Evolutionary conservation across 257 asterid genomes (phyloP).

Genomic region (Nemophila menziesii): DNA sequence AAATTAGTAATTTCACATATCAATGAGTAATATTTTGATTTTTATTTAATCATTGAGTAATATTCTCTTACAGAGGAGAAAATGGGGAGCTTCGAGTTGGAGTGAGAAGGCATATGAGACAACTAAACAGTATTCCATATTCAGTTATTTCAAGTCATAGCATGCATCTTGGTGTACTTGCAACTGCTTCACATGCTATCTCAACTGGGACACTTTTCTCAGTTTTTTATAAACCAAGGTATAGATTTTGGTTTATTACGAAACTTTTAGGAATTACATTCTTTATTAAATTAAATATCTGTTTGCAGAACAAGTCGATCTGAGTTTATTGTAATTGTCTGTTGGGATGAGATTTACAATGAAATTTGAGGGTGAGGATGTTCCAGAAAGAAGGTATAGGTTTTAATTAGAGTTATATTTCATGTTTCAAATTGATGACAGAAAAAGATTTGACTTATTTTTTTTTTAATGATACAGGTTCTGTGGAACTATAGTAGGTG

Average conservation of each 20-base stretch:
- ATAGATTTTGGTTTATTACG: too few species aligned
- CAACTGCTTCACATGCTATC: slow-evolving; percentile 95
- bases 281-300: too few species aligned
- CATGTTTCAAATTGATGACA: not conserved
- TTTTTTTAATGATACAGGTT: slow-evolving; percentile 45
- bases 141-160: slow-evolving; percentile 98
- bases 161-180: slow-evolving; percentile 98
- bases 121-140: slow-evolving; percentile 73
- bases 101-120: slow-evolving; percentile 91
- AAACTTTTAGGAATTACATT: too few species aligned
- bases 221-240: slow-evolving; percentile 96
- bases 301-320: slow-evolving; percentile 82
- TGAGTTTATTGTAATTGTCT: slow-evolving; percentile 70
- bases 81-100: slow-evolving; percentile 96
- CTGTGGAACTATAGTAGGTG: slow-evolving; percentile 93
- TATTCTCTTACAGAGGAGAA: slow-evolving; percentile 73
- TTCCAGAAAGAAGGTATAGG: slow-evolving; percentile 84
- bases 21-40: too few species aligned
- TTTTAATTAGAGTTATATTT: not conserved
- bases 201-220: slow-evolving; percentile 75
- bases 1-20: too few species aligned
- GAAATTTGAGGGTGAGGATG: slow-evolving; percentile 98
- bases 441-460: slow-evolving; percentile 1
- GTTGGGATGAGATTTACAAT: slow-evolving; percentile 98
- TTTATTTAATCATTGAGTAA: too few species aligned